These are phyloP conservation scores for Brassica napus DNA, from an alignment of 345 rosid genomes.

Conservation along the genomic window DNA sequence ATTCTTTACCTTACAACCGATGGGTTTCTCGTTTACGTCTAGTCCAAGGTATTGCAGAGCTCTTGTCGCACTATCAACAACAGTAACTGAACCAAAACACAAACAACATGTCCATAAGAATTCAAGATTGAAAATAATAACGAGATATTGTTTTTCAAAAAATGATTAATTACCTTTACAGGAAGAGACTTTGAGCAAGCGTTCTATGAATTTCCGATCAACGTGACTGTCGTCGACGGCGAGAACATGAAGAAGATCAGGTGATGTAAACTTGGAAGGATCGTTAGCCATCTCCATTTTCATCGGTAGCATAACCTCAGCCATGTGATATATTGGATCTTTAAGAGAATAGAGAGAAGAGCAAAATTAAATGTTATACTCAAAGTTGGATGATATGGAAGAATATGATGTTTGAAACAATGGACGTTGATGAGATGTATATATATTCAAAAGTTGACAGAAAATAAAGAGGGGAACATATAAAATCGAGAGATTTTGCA, in stretches of 20 bases:
- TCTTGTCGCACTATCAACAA: conserved; percentile 73
- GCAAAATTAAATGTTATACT: background rate
- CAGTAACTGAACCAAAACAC: conserved; percentile 57
- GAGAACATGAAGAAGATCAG: conserved; percentile 68
- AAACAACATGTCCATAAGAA: background rate
- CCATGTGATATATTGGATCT: conserved; percentile 27
- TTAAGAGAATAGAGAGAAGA: conserved; percentile 6
- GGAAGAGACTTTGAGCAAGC: conserved; percentile 73
- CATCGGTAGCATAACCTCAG: conserved; percentile 41
- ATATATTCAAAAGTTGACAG: background rate
- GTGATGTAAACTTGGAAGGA: conserved; percentile 31
- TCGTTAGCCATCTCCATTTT: conserved; percentile 18
- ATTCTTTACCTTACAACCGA: conserved; percentile 51
- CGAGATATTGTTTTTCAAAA: background rate
- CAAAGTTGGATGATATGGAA: background rate
- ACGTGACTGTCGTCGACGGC: conserved; percentile 88
- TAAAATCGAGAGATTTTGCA: conserved; percentile 41
- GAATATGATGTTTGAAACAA: conserved; percentile 11
- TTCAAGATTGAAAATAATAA: background rate
- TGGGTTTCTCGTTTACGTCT: conserved; percentile 56
- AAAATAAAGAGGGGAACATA: conserved; percentile 28
- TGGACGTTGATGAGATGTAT: conserved; percentile 9
- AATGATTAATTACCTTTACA: conserved; percentile 57
- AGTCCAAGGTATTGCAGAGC: conserved; percentile 79
- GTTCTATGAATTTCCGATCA: conserved; percentile 81